Evolutionary conservation across 768 basidiomycete species (phyloP), one percentile per base, ranked within the genome.

Genomic region (Omphalotus guepiniiformis): DNA sequence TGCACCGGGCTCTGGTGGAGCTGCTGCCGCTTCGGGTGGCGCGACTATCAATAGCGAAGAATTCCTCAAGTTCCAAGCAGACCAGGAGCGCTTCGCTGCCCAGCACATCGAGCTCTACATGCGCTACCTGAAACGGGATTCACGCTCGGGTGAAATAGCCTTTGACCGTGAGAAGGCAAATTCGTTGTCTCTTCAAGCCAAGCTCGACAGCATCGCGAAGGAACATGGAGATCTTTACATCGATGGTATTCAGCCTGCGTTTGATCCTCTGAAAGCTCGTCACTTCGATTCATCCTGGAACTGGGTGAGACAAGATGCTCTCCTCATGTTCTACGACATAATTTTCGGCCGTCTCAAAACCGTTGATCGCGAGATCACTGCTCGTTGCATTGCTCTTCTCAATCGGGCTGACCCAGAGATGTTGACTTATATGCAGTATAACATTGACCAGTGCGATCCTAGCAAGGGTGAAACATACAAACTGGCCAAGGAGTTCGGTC

Each of bases 211-310:
- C 50, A 92, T 99, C 62, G 72, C 80, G 37, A 77, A 81, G 52
- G 96, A 99, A 62, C 96, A 99, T 55, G 96, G 96, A 23, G 94
- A 98, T 48, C 64, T 75, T 0, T 99, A 99, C 67, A 73, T 98
- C 50, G 86, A 94, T 26, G 96, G 96, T 36, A 94, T 98, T 51
- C 88, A 94, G 60, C 96, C 96, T 8, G 76, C 80, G 49, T 99
- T 99, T 67, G 91, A 95, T 60, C 85, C 90, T 2, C 75, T 97
- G 58, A 98, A 99, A 68, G 96, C 94, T 11, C 89, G 96, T 38
- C 93, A 87, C 62, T 98, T 99, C 74, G 94, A 98, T 63, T 98
- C 95, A 2, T 93, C 88, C 5, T 99, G 95, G 96, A 99, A 99
- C 63, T 99, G 96, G 96, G 95, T 88, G 37, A 85, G 95, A 51